These are phyloP conservation scores for Populus hybrid DNA, from an alignment of 441 rosid species.

Conservation along the genomic window DNA sequence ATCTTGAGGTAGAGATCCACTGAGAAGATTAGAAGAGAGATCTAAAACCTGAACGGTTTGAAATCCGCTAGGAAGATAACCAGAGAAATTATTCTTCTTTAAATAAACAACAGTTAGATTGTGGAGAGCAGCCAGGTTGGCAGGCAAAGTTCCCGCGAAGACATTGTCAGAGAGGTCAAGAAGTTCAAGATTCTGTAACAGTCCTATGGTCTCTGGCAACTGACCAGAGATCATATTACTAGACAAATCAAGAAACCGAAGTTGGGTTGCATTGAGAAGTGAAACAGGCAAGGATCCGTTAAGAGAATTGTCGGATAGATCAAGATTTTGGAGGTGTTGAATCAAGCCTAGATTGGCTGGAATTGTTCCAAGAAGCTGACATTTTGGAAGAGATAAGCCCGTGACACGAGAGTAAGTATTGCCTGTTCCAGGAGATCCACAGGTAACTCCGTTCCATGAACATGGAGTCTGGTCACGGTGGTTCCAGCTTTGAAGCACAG, in stretches of 20 bases:
- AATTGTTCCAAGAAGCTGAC: constrained; percentile 64
- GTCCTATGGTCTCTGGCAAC: constrained; percentile 41
- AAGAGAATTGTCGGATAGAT: constrained; percentile 73
- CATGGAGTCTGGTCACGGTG: constrained; percentile 61
- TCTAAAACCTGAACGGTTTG: constrained; percentile 49
- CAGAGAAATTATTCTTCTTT: constrained; percentile 55
- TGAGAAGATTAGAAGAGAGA: constrained; percentile 66
- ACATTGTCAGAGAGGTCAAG: constrained; percentile 77
- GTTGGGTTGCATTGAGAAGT: constrained; percentile 49
- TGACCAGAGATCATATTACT: constrained; percentile 57
- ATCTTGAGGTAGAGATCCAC: constrained; percentile 64
- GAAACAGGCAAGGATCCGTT: constrained; percentile 67
- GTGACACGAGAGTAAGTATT: constrained; percentile 39
- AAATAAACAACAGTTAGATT: constrained; percentile 58
- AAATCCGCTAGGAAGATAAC: constrained; percentile 51
- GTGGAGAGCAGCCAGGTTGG: constrained; percentile 31
- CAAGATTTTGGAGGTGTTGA: constrained; percentile 48
- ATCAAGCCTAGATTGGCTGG: constrained; percentile 64
- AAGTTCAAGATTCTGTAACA: constrained; percentile 47
- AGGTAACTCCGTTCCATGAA: constrained; percentile 75
- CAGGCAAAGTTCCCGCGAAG: constrained; percentile 68
- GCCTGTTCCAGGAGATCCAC: constrained; percentile 31
- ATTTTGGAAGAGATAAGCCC: constrained; percentile 53
- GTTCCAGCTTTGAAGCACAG: constrained; percentile 53
- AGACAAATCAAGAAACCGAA: constrained; percentile 65